Evolutionary conservation across 1,139 yeast species (phyloP), one percentile per base, ranked within the genome.

Genomic region (Meyerozyma elateridarum): DNA sequence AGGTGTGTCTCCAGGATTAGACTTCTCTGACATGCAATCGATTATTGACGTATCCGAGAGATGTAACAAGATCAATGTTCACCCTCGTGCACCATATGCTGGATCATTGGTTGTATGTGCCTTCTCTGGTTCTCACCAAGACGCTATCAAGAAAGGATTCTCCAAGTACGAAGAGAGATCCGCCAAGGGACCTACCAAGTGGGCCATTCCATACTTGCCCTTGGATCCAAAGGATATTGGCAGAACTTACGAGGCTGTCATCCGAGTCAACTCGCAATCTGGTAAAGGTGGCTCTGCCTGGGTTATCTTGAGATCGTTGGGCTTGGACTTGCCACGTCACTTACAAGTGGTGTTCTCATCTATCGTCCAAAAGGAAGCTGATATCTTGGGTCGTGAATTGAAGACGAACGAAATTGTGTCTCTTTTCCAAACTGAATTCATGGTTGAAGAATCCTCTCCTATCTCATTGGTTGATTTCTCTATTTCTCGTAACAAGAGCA

Each of bases 281-380:
- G 74, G 74, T 38, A 68, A 68, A 50, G 74, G 74, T 39, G 74
- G 74, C 35, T 61, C 72, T 25, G 73, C 74, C 6, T 68, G 74
- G 74, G 68, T 68, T 30, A 61, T 68, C 36, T 63, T 68, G 46
- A 52, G 73, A 44, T 57, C 67, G 11, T 55, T 68, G 41, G 73
- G 70, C 36, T 61, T 68, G 45, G 73, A 68, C 48, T 59, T 68
- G 46, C 74, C 74, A 34, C 59, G 73, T 51, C 54, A 56, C 24
- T 56, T 68, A 44, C 74, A 68, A 54, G 65, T 68, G 26, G 55
- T 55, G 24, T 68, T 66, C 46, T 62, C 70, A 7, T 43, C 49
- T 22, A 51, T 65, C 29, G 72, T 68, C 14, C 74, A 68, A 48
- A 28, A 37, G 20, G 51, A 47, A 38, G 74, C 74, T 32, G 74